Conservation (phyloP, 495 filamentous ascomycete genomes). For the Xylaria venustula region DNA sequence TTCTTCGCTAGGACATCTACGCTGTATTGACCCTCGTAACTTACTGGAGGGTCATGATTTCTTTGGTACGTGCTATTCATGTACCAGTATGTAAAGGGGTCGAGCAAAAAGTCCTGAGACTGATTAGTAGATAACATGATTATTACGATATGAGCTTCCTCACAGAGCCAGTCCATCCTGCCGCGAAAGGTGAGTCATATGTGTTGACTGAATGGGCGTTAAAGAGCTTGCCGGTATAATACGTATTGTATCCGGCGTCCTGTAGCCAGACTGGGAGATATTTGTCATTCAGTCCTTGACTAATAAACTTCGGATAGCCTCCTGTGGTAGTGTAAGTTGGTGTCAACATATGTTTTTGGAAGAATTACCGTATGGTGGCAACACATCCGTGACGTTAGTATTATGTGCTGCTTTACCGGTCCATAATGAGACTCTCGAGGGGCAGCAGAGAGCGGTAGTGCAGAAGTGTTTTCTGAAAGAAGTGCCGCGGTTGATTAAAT, state of each 20-base stretch:
- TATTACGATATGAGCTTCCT: background rate
- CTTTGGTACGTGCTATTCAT: slow-evolving; percentile 65
- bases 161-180: slow-evolving; percentile 54
- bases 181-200: slow-evolving; percentile 55
- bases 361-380: slow-evolving; percentile 55
- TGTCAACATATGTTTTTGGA: background rate
- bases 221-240: slow-evolving; percentile 72
- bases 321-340: slow-evolving; percentile 35
- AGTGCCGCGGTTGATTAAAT: slow-evolving; percentile 54
- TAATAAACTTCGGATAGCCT: slow-evolving; percentile 69
- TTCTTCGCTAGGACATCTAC: slow-evolving; percentile 64
- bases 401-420: slow-evolving; percentile 70
- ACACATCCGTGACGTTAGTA: slow-evolving; percentile 72
- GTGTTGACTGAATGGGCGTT: slow-evolving; percentile 61
- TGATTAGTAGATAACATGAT: slow-evolving; percentile 2
- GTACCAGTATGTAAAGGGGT: slow-evolving; percentile 72
- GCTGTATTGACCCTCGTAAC: slow-evolving; percentile 57
- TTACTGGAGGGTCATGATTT: slow-evolving; percentile 57
- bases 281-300: slow-evolving; percentile 62
- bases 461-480: slow-evolving; percentile 59
- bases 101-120: slow-evolving; percentile 61
- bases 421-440: slow-evolving; percentile 61
- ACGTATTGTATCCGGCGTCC: slow-evolving; percentile 67
- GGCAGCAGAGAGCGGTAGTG: slow-evolving; percentile 64
- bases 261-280: slow-evolving; percentile 72